phyloP scores from a whole-genome alignment of 306 rosid species.

The Rosa persica region DNA sequence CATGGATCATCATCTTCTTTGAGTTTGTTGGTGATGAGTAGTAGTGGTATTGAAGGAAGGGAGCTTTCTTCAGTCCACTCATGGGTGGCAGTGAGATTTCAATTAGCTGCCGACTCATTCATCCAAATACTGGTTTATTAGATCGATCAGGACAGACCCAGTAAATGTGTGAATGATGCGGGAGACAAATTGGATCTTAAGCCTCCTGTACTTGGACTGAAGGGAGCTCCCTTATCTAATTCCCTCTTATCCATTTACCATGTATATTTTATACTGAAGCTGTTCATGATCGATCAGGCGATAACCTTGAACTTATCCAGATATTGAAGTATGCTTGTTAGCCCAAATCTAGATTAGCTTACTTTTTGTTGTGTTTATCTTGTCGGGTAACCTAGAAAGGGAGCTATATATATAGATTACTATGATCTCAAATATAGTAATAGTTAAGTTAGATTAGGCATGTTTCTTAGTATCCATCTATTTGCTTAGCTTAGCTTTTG shows the following conservation, averaged over 20 bases:
- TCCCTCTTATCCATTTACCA: background rate
- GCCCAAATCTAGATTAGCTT: conserved; percentile 3
- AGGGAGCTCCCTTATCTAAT: conserved; percentile 90
- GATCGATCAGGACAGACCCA: conserved; percentile 23
- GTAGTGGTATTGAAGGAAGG: conserved; percentile 25
- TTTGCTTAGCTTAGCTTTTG: background rate
- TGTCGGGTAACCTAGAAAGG: conserved; percentile 1
- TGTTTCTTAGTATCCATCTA: background rate
- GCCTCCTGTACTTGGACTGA: conserved; percentile 93
- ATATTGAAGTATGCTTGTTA: background rate
- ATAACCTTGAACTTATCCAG: conserved; percentile 8
- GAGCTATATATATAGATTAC: background rate
- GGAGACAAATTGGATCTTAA: conserved; percentile 86
- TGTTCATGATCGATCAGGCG: background rate
- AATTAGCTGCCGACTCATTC: conserved; percentile 99
- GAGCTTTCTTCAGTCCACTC: conserved; percentile 99
- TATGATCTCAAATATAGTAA: background rate
- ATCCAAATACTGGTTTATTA: conserved; percentile 71
- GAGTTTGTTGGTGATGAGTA: background rate
- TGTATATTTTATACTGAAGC: background rate
- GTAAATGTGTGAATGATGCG: conserved; percentile 92
- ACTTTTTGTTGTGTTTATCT: conserved; percentile 12
- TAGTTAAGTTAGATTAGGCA: background rate
- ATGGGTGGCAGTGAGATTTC: conserved; percentile 52
- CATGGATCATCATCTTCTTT: background rate